Evolutionary conservation across 2,329 filamentous ascomycete genomes (phyloP), one percentile per base, ranked within the genome.

Genomic region (Juglanconis sp.): DNA sequence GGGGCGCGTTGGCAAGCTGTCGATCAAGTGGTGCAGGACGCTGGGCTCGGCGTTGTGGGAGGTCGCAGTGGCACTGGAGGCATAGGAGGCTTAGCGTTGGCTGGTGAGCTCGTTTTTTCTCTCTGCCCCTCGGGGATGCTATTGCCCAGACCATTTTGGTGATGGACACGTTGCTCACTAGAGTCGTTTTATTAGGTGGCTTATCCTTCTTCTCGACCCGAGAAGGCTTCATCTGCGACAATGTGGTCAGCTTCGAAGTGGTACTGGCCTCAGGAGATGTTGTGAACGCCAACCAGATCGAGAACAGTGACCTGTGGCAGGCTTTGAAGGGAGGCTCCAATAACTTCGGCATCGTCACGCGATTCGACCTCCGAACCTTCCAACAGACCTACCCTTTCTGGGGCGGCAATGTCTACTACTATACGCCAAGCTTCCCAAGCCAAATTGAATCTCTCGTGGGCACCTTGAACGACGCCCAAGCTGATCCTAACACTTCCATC

Each of bases 251-350:
- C 55, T 77, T 68, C 52, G 69, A 78, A 59, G 70, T 81, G 32
- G 76, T 80, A 5, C 70, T 78, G 1, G 72, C 73, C 0, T 68
- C 70, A 17, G 77, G 78, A 4, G 40, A 64, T 1, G 69, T 79
- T 31, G 66, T 79, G 24, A 73, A 73, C 9, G 77, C 73, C 9
- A 77, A 73, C 46, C 63, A 61, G 0, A 49, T 64, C 0, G 56
- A 70, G 5, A 71, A 79, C 59, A 11, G 67, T 0, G 77, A 80
- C 56, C 70, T 80, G 1, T 80, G 69, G 66, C 70, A 69, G 53
- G 77, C 77, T 1, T 68, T 80, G 4, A 73, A 74, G n/a, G 78
- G 77, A 8, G 78, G 78, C 34, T 69, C 72, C 30, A 76, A 73
- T 62, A 80, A 79, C 63, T 73, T 77, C 48, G 76, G 74, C 34